A percentile compares a stretch with the other conserved stretches of the same genome.
These are phyloP conservation scores for Decorospora gaudefroyi DNA, from an alignment of 2,329 filamentous ascomycete species.

Conservation along the genomic window DNA sequence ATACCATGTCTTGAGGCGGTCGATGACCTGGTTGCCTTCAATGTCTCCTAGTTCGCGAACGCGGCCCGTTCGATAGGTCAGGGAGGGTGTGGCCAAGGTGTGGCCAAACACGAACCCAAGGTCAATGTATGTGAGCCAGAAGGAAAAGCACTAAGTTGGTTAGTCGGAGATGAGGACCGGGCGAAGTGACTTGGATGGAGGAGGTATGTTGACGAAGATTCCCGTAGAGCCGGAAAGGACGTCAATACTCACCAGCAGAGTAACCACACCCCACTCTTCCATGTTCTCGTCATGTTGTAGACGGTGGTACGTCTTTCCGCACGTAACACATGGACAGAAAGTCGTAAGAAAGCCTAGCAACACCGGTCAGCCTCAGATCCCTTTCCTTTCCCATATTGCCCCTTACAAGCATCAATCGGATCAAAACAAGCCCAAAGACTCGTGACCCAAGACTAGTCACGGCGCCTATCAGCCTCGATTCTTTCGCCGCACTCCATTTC, in stretches of 20 bases:
- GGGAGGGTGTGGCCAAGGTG: no score
- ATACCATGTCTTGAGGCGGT: constrained; percentile 1
- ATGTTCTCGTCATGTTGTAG: constrained; percentile 1
- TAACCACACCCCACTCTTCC: not conserved
- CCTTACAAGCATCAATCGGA: not conserved
- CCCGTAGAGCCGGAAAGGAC: not conserved
- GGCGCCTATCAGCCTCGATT: constrained; percentile 1
- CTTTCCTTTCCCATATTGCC: not conserved
- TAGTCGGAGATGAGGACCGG: no score
- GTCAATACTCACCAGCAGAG: not conserved
- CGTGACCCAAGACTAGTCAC: constrained; percentile 2
- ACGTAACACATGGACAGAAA: constrained; percentile 7
- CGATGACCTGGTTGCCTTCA: not conserved
- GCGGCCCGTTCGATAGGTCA: not conserved
- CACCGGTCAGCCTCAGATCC: not conserved
- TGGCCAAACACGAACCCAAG: not conserved
- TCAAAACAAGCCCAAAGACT: constrained; percentile 7
- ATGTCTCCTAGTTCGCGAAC: not conserved
- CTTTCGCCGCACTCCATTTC: constrained; percentile 2
- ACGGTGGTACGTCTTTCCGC: constrained; percentile 8
- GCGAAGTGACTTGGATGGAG: no score
- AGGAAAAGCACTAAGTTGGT: not conserved
- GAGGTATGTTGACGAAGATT: not conserved
- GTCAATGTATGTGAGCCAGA: not conserved
- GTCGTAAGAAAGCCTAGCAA: constrained; percentile 1